phyloP scores from a whole-genome alignment of 169 alveolate genomes.

The Plasmodium falciparum region DNA sequence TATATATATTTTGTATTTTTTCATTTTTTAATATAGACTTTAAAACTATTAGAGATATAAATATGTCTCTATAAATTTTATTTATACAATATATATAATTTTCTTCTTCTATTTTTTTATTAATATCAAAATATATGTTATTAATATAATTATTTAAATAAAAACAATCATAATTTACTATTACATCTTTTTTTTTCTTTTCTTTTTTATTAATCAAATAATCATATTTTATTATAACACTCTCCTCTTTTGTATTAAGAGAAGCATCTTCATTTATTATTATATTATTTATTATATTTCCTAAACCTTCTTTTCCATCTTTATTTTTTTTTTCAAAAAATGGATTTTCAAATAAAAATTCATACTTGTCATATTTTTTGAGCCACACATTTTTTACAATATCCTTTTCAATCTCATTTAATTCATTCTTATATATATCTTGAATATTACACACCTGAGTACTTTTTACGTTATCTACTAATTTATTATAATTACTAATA shows the following conservation, averaged over 20 bases:
- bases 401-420: conserved; percentile 26
- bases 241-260: too few species aligned
- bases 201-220: neutral
- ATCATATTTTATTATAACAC: too few species aligned
- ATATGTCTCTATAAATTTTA: conserved; percentile 73
- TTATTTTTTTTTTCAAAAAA: conserved; percentile 44
- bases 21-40: conserved; percentile 50
- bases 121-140: conserved; percentile 60
- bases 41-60: conserved; percentile 52
- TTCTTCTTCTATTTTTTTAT: conserved; percentile 56
- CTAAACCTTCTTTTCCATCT: conserved; percentile 17
- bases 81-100: conserved; percentile 46
- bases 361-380: conserved; percentile 49
- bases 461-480: conserved; percentile 29
- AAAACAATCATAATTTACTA: conserved; percentile 54
- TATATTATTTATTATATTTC: too few species aligned
- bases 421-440: conserved; percentile 35
- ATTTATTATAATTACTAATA: conserved; percentile 20
- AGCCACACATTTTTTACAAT: conserved; percentile 61
- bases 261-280: too few species aligned
- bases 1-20: conserved; percentile 31
- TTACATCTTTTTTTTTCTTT: conserved; percentile 47
- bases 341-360: conserved; percentile 41
- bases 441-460: conserved; percentile 11
- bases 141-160: conserved; percentile 72